phyloP scores from a whole-genome alignment of 345 rosid species.

The Anacardium occidentale region DNA sequence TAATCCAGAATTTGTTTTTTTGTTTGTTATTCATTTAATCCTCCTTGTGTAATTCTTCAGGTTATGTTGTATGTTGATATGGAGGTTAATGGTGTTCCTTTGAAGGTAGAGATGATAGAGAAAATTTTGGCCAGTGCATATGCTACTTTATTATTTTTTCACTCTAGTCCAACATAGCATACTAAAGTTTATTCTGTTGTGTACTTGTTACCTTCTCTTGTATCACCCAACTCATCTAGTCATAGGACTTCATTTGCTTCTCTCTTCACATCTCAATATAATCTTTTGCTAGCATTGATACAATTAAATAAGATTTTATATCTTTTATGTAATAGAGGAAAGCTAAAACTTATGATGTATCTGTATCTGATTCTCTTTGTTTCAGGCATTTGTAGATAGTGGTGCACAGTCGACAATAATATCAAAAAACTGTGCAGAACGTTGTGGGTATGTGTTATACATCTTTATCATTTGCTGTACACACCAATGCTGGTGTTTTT shows the following conservation, averaged over 20 bases:
- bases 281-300: background rate
- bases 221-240: background rate
- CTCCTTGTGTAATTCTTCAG: conserved; percentile 41
- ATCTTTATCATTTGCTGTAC: background rate
- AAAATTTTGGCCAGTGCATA: background rate
- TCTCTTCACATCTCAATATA: background rate
- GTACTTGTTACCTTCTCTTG: conserved; percentile 7
- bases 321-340: background rate
- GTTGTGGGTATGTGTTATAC: conserved; percentile 64
- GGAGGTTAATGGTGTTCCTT: conserved; percentile 94
- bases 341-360: background rate
- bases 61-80: conserved; percentile 95
- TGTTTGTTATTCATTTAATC: conserved; percentile 8
- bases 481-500: background rate
- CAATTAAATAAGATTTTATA: background rate
- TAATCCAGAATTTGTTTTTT: background rate
- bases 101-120: conserved; percentile 61
- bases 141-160: background rate
- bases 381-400: conserved; percentile 96
- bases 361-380: conserved; percentile 11
- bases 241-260: background rate
- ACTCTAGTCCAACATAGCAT: background rate
- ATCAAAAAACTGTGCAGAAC: conserved; percentile 99
- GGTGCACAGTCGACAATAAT: conserved; percentile 99
- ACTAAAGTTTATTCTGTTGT: conserved; percentile 7